Evolutionary conservation across 768 basidiomycete species (phyloP).

Genomic region (Russula griseocarnosa): DNA sequence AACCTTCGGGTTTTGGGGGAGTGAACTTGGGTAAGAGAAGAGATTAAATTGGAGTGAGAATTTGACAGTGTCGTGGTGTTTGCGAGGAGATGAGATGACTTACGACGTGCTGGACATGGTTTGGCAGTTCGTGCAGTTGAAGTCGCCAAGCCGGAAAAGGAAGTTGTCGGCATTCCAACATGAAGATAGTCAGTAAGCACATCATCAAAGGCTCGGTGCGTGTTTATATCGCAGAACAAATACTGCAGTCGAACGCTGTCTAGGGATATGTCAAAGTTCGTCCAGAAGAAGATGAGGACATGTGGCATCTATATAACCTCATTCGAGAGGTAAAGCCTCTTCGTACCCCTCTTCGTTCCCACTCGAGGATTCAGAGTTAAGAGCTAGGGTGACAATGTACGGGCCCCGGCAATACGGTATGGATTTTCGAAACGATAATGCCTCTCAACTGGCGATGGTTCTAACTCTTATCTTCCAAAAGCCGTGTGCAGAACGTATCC

Average conservation of each 20-base stretch:
- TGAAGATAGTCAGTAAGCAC: constrained; percentile 82
- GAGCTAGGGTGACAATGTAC: constrained; percentile 66
- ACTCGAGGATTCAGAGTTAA: constrained; percentile 30
- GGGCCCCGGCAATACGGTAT: constrained; percentile 80
- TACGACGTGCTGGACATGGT: constrained; percentile 19
- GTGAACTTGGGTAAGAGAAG: constrained; percentile 2
- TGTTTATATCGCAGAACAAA: constrained; percentile 28
- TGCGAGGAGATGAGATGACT: background rate
- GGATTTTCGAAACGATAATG: constrained; percentile 24
- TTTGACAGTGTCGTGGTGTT: too few species aligned
- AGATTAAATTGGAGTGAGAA: background rate
- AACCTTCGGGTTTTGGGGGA: constrained; percentile 40
- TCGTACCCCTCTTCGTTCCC: constrained; percentile 1
- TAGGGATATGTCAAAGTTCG: constrained; percentile 92
- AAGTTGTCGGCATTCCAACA: constrained; percentile 33
- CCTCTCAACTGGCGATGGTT: background rate
- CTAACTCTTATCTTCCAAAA: constrained; percentile 31
- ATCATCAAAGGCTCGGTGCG: constrained; percentile 83
- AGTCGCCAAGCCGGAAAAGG: background rate
- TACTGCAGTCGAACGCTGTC: constrained; percentile 27
- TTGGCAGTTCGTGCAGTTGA: too few species aligned
- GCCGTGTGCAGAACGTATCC: constrained; percentile 85
- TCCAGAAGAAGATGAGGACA: constrained; percentile 98
- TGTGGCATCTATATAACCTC: constrained; percentile 99
- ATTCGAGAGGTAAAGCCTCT: constrained; percentile 59